Evolutionary conservation across 2,329 filamentous ascomycete genomes (phyloP).

Genomic region (Penicillium sp.): DNA sequence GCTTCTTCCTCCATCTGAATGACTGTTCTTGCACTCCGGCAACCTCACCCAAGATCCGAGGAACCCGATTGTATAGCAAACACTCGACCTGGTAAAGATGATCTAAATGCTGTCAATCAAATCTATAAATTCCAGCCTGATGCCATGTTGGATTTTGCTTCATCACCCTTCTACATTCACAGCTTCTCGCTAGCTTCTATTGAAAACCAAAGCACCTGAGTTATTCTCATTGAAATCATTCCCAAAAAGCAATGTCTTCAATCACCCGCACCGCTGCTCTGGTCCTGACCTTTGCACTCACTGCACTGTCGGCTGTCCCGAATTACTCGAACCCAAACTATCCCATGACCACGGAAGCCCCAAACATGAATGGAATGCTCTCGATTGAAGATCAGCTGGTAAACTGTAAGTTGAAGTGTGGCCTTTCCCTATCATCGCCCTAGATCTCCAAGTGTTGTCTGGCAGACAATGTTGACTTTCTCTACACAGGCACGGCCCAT

Average conservation of each 20-base stretch:
- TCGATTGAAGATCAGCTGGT: background rate
- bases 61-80: background rate
- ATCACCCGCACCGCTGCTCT: background rate
- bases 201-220: background rate
- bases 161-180: background rate
- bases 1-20: background rate
- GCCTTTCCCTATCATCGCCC: background rate
- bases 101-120: background rate
- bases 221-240: background rate
- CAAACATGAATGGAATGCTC: background rate
- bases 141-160: background rate
- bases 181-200: background rate
- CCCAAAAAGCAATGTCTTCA: background rate
- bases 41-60: background rate
- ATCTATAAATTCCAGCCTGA: background rate
- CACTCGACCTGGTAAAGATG: background rate
- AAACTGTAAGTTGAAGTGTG: background rate
- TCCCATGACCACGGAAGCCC: background rate
- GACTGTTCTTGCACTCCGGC: background rate
- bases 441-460: background rate
- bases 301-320: background rate
- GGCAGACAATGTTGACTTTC: background rate
- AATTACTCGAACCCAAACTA: background rate
- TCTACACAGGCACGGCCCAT: background rate
- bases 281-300: background rate